phyloP scores from a whole-genome alignment of 495 filamentous ascomycete species.

The Amphirosellinia nigrospora region DNA sequence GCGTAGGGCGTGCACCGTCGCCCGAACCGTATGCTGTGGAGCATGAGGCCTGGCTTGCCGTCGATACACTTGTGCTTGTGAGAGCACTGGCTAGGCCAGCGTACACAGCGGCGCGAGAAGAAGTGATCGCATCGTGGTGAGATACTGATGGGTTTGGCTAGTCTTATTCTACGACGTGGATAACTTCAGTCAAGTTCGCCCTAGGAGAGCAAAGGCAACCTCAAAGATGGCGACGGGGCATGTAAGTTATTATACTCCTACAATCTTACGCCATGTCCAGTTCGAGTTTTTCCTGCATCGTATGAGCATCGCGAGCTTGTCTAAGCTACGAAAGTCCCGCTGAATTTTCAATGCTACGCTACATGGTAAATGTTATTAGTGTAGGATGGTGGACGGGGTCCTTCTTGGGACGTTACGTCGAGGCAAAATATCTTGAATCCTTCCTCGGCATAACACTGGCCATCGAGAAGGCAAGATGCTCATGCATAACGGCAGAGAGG shows the following conservation, averaged over 20 bases:
- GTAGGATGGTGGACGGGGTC: neutral
- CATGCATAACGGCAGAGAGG: neutral
- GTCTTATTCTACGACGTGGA: neutral
- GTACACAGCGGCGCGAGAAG: conserved; percentile 4
- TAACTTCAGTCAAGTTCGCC: neutral
- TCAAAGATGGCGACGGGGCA: neutral
- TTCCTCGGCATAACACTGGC: neutral
- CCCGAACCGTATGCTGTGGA: conserved; percentile 19
- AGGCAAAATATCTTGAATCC: neutral
- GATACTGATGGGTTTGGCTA: neutral
- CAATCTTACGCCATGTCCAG: neutral
- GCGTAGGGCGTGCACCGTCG: conserved; percentile 2
- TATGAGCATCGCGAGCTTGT: neutral
- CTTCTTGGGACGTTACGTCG: neutral
- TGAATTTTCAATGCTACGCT: neutral
- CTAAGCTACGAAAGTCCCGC: neutral
- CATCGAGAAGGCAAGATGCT: neutral
- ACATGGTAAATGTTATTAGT: too few species aligned
- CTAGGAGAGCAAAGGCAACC: neutral
- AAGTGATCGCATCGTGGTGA: conserved; percentile 9
- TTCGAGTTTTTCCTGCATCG: neutral
- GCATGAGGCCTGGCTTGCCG: neutral
- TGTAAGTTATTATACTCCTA: neutral
- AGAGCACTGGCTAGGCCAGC: conserved; percentile 10
- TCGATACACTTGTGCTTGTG: conserved; percentile 1